Evolutionary conservation across 78 protist species (phyloP), one percentile per base, ranked within the genome.

Genomic region (Chrysochromulina parva): DNA sequence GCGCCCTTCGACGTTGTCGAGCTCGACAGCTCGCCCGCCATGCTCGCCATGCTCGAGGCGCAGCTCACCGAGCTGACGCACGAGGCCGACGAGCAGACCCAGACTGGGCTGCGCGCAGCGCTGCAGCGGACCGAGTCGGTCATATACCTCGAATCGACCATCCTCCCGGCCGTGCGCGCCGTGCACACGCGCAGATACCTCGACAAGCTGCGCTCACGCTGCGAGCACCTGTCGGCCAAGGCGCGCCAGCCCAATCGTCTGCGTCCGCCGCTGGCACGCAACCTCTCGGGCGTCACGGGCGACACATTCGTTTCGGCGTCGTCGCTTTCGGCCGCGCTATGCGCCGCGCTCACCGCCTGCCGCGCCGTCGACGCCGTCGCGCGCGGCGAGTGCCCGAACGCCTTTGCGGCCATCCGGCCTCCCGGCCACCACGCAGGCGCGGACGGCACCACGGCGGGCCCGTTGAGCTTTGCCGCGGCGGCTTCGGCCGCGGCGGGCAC

Each of bases 361-460:
- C 6, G 3, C 14, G 78, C 52, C 50, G 78, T 69, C 19, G 78
- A 69, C 78, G 78, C 78, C n/a, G 62, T 73, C 69, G 55, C 17
- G 4, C 52, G 67, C 17, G 48, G 88, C n/a, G 88, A 89, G 22
- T 73, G 57, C 89, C 82, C 82, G 14, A 71, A 93, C 69, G 81
- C 95, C 20, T 94, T 94, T 82, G 93, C 95, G 54, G 95, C 94
- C 16, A 55, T 94, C 54, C 90, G 96, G 24, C 96, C 96, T n/a
- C 96, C 96, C 1, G 96, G 96, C 4, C 88, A 80, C 62, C 91
- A 89, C 85, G 94, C 95, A 9, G 96, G 96, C 38, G 60, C 87
- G 38, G 86, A 86, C 73, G 94, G 95, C 69, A 20, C 62, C 62
- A 58, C 62, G 62, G 62, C 62, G 62, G 62, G 7, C 24, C 62